Evolutionary conservation across 163 green algal species (phyloP).

Genomic region (Trebouxiophyceae sp.): DNA sequence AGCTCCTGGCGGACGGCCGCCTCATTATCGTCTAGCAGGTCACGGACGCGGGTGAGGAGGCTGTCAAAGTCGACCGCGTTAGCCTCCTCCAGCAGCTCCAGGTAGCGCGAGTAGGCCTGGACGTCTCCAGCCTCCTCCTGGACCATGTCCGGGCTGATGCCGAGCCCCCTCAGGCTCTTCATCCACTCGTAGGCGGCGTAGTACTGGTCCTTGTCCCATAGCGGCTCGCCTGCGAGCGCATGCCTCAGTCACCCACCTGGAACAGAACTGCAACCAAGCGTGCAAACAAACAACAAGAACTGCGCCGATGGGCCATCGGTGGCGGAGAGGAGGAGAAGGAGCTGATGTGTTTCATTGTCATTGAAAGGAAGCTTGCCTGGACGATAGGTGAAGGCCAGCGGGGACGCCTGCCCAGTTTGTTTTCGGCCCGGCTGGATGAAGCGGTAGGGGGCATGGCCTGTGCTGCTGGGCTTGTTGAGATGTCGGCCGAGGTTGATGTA

Average conservation of each 20-base stretch:
- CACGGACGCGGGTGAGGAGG: neutral
- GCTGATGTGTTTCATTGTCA: too few species aligned
- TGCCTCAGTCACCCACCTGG: neutral
- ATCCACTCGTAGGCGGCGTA: conserved; percentile 2
- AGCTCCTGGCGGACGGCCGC: neutral
- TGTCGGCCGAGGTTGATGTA: neutral
- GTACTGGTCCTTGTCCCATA: too few species aligned
- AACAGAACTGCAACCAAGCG: neutral
- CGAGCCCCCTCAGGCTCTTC: neutral
- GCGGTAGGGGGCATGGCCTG: too few species aligned
- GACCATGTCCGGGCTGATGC: neutral
- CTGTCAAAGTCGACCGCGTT: neutral
- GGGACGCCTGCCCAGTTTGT: too few species aligned
- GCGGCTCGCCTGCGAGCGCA: too few species aligned
- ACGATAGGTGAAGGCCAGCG: too few species aligned
- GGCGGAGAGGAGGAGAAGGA: too few species aligned
- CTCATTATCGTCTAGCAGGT: neutral
- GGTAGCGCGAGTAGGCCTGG: neutral
- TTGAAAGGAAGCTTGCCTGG: too few species aligned
- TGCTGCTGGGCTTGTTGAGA: too few species aligned
- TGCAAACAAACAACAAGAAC: too few species aligned
- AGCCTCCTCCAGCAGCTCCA: neutral
- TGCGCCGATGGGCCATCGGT: too few species aligned
- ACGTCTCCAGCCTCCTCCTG: neutral
- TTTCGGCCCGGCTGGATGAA: too few species aligned